These are phyloP conservation scores for Dactylis glomerata DNA, from an alignment of 176 grass and related monocot species.

Conservation along the genomic window DNA sequence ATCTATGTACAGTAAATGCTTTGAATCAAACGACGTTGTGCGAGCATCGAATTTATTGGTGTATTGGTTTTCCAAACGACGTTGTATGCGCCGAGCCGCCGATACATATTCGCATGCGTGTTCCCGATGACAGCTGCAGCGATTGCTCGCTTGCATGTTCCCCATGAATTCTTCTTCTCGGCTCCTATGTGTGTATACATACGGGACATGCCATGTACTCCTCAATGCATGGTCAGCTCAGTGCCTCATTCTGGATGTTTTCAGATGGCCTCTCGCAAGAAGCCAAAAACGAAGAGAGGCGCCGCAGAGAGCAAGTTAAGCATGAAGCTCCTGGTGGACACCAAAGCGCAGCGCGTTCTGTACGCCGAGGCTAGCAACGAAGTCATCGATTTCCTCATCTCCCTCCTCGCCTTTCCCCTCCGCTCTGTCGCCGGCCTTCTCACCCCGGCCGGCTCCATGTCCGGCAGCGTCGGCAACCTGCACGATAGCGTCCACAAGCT, in stretches of 20 bases:
- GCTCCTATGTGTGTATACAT: background rate
- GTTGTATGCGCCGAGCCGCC: no score
- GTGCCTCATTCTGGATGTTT: background rate
- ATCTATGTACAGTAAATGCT: no score
- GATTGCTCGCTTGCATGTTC: background rate
- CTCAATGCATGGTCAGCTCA: no score
- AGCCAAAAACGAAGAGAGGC: background rate
- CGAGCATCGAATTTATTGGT: no score
- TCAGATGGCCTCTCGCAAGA: background rate
- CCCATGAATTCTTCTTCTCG: background rate
- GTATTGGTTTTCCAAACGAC: no score
- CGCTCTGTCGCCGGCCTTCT: background rate
- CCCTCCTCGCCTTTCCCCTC: background rate
- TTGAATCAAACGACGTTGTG: no score
- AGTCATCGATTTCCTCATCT: background rate
- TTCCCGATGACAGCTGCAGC: background rate
- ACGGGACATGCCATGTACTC: background rate
- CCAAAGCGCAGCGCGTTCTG: background rate
- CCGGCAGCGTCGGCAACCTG: conserved; percentile 28
- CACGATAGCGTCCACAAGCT: conserved; percentile 33
- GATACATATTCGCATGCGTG: background rate
- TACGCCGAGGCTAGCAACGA: background rate
- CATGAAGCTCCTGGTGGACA: background rate
- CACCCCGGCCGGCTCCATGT: no score
- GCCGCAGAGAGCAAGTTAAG: background rate